Evolutionary conservation across 2,329 filamentous ascomycete genomes (phyloP).

Genomic region (Colletotrichum tabaci): DNA sequence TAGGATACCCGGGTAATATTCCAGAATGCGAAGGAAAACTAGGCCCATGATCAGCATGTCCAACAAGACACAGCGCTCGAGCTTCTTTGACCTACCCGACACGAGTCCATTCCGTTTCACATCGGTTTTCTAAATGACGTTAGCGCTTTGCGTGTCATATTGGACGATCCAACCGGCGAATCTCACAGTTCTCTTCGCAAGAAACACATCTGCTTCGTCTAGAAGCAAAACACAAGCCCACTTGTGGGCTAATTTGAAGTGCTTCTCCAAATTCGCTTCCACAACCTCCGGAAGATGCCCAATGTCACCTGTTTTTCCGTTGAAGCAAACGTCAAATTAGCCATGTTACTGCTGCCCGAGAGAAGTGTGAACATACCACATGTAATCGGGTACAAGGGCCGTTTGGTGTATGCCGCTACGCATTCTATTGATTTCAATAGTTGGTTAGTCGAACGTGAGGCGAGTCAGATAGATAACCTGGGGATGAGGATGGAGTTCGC

Average conservation of each 20-base stretch:
- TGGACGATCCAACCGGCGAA: not conserved
- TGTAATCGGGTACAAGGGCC: not conserved
- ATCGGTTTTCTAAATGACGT: slow-evolving; percentile 1
- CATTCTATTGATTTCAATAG: not conserved
- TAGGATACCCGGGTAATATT: slow-evolving; percentile 65
- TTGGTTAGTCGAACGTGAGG: not conserved
- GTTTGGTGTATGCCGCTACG: not conserved
- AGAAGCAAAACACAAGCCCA: slow-evolving; percentile 50
- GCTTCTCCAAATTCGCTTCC: slow-evolving; percentile 43
- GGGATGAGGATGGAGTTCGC: not conserved
- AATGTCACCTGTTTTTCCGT: not conserved
- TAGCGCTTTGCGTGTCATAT: not conserved
- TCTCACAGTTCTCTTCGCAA: not conserved
- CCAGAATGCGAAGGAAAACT: slow-evolving; percentile 64
- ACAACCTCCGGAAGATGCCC: slow-evolving; percentile 39
- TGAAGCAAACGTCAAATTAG: not conserved
- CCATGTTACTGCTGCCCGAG: not conserved
- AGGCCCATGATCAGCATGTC: not conserved
- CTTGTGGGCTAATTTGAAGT: slow-evolving; percentile 38
- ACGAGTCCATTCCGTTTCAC: slow-evolving; percentile 23
- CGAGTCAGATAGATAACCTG: not conserved
- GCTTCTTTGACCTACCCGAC: not conserved
- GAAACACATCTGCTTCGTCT: slow-evolving; percentile 50
- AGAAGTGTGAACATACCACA: not conserved
- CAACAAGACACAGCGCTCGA: no score